A percentile compares a stretch with the other conserved stretches of the same genome.
Conservation (phyloP, 2,329 filamentous ascomycete species). For the Colletotrichum simmondsii region DNA sequence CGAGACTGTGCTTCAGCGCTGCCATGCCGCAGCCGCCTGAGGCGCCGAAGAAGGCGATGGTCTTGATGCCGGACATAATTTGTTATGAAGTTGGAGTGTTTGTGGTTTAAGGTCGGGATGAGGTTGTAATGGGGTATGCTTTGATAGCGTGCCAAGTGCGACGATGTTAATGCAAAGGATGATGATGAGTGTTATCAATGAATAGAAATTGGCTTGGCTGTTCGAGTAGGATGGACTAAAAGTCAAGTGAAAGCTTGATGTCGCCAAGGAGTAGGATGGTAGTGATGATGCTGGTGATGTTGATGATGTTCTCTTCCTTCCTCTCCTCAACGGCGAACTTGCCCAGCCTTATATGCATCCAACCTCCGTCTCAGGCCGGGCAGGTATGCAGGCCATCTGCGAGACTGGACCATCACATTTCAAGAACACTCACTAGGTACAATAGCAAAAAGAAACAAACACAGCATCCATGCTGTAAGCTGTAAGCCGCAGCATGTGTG, state of each 20-base stretch:
- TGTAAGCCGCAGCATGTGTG: not conserved
- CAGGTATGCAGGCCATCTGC: not conserved
- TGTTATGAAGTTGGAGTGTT: not conserved
- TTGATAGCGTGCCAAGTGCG: not conserved
- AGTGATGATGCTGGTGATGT: not conserved
- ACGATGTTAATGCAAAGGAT: not conserved
- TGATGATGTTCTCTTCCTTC: not conserved
- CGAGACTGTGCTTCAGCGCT: constrained; percentile 49
- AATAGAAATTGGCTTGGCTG: not conserved
- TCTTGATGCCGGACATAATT: constrained; percentile 35
- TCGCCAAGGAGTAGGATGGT: not conserved
- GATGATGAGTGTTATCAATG: not conserved
- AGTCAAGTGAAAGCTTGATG: not conserved
- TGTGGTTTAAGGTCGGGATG: not conserved
- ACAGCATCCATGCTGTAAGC: not conserved
- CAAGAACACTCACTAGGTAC: not conserved
- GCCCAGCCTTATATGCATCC: constrained; percentile 1
- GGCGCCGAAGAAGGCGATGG: constrained; percentile 53
- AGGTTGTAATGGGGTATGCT: not conserved
- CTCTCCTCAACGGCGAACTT: not conserved
- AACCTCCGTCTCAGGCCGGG: not conserved
- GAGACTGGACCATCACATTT: not conserved
- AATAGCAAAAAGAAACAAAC: not conserved
- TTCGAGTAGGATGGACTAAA: not conserved
- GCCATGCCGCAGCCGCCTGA: constrained; percentile 53